Base-by-base conservation (phyloP, 2,329 filamentous ascomycete species). In the Celoporthe dispersa region DNA sequence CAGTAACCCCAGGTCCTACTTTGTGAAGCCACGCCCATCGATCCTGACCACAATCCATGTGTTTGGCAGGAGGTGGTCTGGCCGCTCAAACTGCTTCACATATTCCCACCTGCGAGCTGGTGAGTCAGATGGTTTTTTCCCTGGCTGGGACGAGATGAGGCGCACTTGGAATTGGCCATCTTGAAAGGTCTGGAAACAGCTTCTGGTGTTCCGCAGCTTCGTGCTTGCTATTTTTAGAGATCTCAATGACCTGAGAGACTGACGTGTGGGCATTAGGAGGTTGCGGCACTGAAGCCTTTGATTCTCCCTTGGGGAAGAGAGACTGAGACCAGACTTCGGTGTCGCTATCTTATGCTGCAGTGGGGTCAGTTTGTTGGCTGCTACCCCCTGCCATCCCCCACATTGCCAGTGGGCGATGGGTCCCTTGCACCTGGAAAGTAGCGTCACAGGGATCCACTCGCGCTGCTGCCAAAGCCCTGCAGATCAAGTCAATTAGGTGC, bases 41-140 rank as follows among this genome's bases (percentile, higher is more conserved):
- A 99, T 91, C 71, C 96, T 91, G 68, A 99, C 90, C 28, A 98
- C 94, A 69, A 98, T 92, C 94, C 94, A 99, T 35, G 95, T 98
- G 78, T 97, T 97, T 67, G 91, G 93, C 31, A 98, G 86, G 55
- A 99, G 83, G 62, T 82, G 81, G 78, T 98, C 94, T 8, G 90
- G 83, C 77, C 92, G 92, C 85, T 99, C 96, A 77, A 98, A 98
- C 63, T 84, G 82, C 79, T 93, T 93, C 73, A 98, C 95, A 81
- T 99, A 99, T 83, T 97, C 94, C 79, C 94, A 98, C 81, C 93
- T 97, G 66, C 12, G 60, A 41, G 3, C 25, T 14, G 8, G 57
- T 72, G 44, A 71, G 73, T 78, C 68, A 76, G 73, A 69, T 63
- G 71, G 64, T 25, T n/a, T 61, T 73, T 79, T 39, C 28, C 59